Evolutionary conservation across 805 yeast species (phyloP).

Genomic region (Nakazawaea siamensis): DNA sequence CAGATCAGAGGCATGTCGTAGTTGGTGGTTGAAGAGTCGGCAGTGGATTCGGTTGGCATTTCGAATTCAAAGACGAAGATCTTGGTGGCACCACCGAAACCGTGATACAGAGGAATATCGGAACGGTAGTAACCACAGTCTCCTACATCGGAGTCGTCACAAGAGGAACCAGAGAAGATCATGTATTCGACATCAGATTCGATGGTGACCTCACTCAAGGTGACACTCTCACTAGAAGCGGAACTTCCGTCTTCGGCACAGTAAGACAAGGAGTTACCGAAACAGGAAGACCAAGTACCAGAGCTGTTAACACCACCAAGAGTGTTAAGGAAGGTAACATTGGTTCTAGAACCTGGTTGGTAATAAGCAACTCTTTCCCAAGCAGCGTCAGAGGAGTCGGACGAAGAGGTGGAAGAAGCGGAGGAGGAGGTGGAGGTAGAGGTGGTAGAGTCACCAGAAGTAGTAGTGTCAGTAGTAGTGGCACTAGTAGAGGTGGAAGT

Average conservation of each 20-base stretch:
- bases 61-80: constrained; percentile 87
- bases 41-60: constrained; percentile 69
- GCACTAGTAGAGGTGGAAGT: constrained; percentile 22
- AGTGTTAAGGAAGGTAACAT: constrained; percentile 78
- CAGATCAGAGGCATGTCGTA: constrained; percentile 97
- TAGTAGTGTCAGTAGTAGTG: constrained; percentile 17
- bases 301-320: constrained; percentile 79
- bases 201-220: constrained; percentile 60
- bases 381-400: constrained; percentile 34
- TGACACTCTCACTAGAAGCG: constrained; percentile 61
- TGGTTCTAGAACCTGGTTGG: constrained; percentile 61
- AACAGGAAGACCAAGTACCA: constrained; percentile 79
- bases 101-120: constrained; percentile 89
- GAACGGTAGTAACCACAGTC: constrained; percentile 83
- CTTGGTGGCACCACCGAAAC: constrained; percentile 79
- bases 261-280: constrained; percentile 90
- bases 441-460: constrained; percentile 11
- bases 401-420: constrained; percentile 23
- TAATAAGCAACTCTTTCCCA: constrained; percentile 79
- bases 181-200: constrained; percentile 72
- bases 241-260: constrained; percentile 70
- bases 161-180: constrained; percentile 68
- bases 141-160: constrained; percentile 36
- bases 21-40: constrained; percentile 43
- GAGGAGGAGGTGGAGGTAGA: constrained; percentile 17